These are phyloP conservation scores for Lagenidium sp. DNA, from an alignment of 352 stramenopile species.

Conservation along the genomic window DNA sequence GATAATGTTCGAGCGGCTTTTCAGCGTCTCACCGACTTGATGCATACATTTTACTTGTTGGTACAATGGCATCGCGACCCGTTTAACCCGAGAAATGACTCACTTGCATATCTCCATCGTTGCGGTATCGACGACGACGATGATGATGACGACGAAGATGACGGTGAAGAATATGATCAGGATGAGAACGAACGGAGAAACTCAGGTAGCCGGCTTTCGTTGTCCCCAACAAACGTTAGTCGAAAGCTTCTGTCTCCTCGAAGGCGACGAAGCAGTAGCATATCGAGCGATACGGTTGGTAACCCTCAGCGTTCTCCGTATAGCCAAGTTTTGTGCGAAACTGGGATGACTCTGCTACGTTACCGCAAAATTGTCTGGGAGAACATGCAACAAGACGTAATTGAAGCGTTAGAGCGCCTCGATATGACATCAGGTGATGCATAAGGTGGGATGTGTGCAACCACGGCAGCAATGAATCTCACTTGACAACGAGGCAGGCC, in stretches of 20 bases:
- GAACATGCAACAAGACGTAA: constrained; percentile 72
- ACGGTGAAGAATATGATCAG: constrained; percentile 41
- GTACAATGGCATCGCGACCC: constrained; percentile 86
- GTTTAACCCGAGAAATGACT: constrained; percentile 73
- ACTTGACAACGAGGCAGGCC: constrained; percentile 43
- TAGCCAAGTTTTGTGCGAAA: constrained; percentile 64
- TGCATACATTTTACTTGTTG: constrained; percentile 87
- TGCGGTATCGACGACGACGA: constrained; percentile 77
- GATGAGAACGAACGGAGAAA: constrained; percentile 23
- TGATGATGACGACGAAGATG: constrained; percentile 64
- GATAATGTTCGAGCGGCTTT: constrained; percentile 53
- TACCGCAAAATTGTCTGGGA: constrained; percentile 85
- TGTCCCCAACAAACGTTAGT: no score
- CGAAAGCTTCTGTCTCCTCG: constrained; percentile 13
- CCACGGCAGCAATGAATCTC: no score
- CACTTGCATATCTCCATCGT: constrained; percentile 61
- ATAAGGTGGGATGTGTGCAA: background rate
- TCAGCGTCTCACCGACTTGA: constrained; percentile 64
- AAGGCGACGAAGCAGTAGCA: constrained; percentile 23
- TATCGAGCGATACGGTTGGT: constrained; percentile 12
- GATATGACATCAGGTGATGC: constrained; percentile 28
- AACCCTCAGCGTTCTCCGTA: constrained; percentile 30
- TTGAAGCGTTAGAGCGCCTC: constrained; percentile 63
- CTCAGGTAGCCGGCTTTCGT: background rate
- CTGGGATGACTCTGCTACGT: constrained; percentile 63